Base-by-base conservation (phyloP, 1,284 basidiomycete species). In the Vanrija sp. region DNA sequence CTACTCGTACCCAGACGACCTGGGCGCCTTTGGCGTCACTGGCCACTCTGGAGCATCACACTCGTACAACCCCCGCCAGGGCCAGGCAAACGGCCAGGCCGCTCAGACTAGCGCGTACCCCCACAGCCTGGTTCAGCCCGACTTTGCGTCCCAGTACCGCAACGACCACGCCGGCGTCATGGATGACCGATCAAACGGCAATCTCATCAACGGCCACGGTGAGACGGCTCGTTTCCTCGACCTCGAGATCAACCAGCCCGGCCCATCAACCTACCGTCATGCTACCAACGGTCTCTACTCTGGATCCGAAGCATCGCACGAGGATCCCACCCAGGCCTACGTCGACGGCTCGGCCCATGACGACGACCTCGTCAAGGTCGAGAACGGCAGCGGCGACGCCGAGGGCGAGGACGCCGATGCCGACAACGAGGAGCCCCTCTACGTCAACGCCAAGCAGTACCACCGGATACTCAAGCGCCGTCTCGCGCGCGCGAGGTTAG, bases 371-470 rank as follows among this genome's bases (percentile, higher is more conserved):
- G 53, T 64, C 38, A 62, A 66, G 43, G 22, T 61, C 23, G 67
- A 62, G 36, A 53, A 56, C 39, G 60, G 61, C 27, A 59, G 45
- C 19, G 56, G 55, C 14, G 60, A 49, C 3, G 41, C 20, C 14
- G 41, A 45, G 2, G 63, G 59, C 9, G 64, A 57, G 3, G 62
- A 56, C 14, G 62, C 41, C 14, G 67, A 63, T 6, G 63, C 62
- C 36, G 70, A 89, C 66, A 92, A 95, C 77, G 91, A 96, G 65
- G 92, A 96, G 71, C 93, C 93, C 24, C 83, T 96, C 62, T 95
- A 94, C 77, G 94, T 97, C 60, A 97, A 97, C 68, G 93, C 93
- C 47, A 97, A 97, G 74, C 93, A 97, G 77, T 97, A 96, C 74
- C 90, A 93, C 67, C 87, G 94, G 66, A 97, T 97, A 69, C 82